Evolutionary conservation across 208 protist genomes (phyloP), one percentile per base, ranked within the genome.

Genomic region (Leishmania martiniquensis): DNA sequence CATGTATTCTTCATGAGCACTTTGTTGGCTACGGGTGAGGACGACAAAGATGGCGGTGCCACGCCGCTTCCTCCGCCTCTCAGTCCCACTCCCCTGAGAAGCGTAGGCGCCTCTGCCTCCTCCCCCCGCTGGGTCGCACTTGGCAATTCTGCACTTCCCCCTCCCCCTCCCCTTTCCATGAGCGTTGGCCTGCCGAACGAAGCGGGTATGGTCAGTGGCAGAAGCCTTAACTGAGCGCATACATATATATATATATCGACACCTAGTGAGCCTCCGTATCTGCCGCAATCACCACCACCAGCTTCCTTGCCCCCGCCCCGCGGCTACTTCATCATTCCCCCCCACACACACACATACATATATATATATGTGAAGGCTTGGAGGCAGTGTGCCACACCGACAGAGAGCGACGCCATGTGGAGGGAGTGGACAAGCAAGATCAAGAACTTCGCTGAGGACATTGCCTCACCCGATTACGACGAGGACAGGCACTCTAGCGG

Each of bases 391-490:
- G 75, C 39, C 29, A 71, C 32, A 9, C 20, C n/a, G n/a, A 47
- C 49, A 42, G 45, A 29, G 49, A 54, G 39, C 73, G 52, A 15
- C 44, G 34, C 17, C 52, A 91, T 94, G 84, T 93, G 87, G 88
- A 90, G 65, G 32, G 87, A 85, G 32, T 88, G 91, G 54, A 89
- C 85, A n/a, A 81, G 87, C 47, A 91, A 91, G 68, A 76, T 96
- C 15, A 96, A 93, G 72, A 87, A 91, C 49, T 85, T 96, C 37
- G 90, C 93, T 7, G 89, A 90, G 54, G 90, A 95, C 52, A 91
- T 96, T 54, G 85, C 91, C 9, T 79, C 86, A 1, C 93, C 93
- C 1, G 83, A 85, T 20, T 93, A 85, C 80, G 89, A 92, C 5
- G 87, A 91, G 13, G 79, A 88, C 25, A 54, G 59, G 47, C 60